Evolutionary conservation across 805 yeast genomes (phyloP), one percentile per base, ranked within the genome.

Genomic region (Zygosaccharomyces bisporus): DNA sequence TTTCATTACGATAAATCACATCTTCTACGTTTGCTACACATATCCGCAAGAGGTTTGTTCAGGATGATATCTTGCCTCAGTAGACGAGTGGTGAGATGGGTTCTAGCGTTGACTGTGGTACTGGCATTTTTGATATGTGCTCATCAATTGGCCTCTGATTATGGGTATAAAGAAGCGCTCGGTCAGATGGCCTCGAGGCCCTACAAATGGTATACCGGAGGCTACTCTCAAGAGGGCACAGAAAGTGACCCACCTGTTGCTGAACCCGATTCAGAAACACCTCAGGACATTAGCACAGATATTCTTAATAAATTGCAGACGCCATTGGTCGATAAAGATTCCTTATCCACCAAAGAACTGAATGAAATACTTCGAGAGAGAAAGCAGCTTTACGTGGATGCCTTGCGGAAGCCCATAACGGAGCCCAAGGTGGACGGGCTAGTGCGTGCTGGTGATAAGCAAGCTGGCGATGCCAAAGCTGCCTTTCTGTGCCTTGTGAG

Each of bases 401-500:
- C 74, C 12, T 45, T 77, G 44, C 47, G 52, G 2, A 45, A 55
- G 30, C 61, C 63, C 13, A 73, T 80, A 18, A 36, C 44, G 20
- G 81, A 77, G 53, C 86, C 86, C 1, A 72, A 71, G 46, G 68
- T 64, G 3, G 57, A 56, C 4, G 61, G 67, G 40, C 44, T 74
- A 12, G 63, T 63, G 2, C 58, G 66, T 6, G 43, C 46, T 4
- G 55, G 52, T 33, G 57, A 58, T n/a, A 41, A 50, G 2, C 18
- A 41, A 10, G 51, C 68, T 63, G 45, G 57, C 61, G 43, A 51
- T n/a, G 90, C 83, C 6, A 85, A 80, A 56, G 95, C 95, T 2
- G 84, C 95, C 0, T 72, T 87, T 39, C 57, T 84, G 13, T 77
- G 86, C 3, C 67, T 87, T 43, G 93, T 83, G n/a, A 69, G 89